Percentiles rank a stretch among this genome's conserved stretches.
phyloP scores from a whole-genome alignment of 129 eudicot genomes.

The Logfia minima region DNA sequence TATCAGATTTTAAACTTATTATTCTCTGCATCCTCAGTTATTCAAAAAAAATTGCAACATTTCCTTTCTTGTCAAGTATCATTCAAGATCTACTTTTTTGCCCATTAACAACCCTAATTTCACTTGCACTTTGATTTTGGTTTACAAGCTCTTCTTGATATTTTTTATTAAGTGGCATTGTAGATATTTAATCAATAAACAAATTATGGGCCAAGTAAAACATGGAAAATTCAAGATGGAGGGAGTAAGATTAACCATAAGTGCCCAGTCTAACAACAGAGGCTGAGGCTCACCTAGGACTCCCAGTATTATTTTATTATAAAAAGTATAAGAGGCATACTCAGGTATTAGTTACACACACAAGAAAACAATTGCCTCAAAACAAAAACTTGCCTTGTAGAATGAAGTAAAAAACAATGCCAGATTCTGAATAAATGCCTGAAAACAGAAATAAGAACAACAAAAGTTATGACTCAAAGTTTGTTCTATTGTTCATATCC shows the following conservation, averaged over 20 bases:
- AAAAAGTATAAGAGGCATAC: constrained; percentile 3
- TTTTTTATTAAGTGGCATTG: background rate
- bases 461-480: constrained; percentile 9
- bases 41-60: too few species aligned
- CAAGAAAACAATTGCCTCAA: constrained; percentile 2
- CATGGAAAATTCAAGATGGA: background rate
- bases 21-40: too few species aligned
- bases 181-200: background rate
- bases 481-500: background rate
- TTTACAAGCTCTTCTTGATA: background rate
- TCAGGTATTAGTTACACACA: background rate
- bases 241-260: background rate
- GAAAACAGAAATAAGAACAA: constrained; percentile 26
- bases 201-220: background rate
- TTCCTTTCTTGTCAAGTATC: background rate
- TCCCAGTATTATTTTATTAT: background rate
- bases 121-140: background rate
- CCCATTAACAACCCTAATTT: background rate
- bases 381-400: constrained; percentile 60
- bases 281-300: constrained; percentile 5
- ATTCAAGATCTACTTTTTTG: constrained; percentile 8
- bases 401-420: constrained; percentile 95
- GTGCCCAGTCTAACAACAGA: constrained; percentile 3
- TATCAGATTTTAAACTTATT: too few species aligned
- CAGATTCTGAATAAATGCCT: constrained; percentile 99